Percentiles rank a stretch among this genome's conserved stretches.
These are phyloP conservation scores for Vigna radiata DNA, from an alignment of 306 rosid species.

Conservation along the genomic window DNA sequence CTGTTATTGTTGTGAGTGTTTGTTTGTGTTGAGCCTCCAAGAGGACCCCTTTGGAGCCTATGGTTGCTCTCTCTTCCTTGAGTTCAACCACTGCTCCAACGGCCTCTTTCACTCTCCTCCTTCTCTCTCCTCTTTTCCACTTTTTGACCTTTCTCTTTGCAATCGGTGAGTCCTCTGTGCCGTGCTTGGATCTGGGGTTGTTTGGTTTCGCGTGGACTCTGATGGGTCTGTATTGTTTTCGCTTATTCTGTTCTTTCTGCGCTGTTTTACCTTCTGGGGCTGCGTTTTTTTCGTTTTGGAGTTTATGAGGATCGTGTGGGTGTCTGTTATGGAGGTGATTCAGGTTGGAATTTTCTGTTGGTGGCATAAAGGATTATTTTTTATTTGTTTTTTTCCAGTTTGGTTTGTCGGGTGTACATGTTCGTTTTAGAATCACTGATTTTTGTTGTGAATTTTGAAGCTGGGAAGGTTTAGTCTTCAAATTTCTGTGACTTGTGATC, in stretches of 20 bases:
- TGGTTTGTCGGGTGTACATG: conserved; percentile 4
- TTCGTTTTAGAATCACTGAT: conserved; percentile 1
- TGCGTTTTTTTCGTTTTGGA: conserved; percentile 23
- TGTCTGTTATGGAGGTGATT: conserved; percentile 18
- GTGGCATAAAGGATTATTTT: conserved; percentile 10
- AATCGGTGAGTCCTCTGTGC: neutral
- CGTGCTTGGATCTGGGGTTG: conserved; percentile 59
- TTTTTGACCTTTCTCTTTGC: conserved; percentile 32
- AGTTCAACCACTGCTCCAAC: conserved; percentile 67
- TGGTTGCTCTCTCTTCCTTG: conserved; percentile 39
- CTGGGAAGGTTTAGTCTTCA: conserved; percentile 25
- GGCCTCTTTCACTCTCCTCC: conserved; percentile 46
- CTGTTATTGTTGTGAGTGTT: conserved; percentile 23
- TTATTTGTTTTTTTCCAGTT: neutral
- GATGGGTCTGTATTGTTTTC: conserved; percentile 42
- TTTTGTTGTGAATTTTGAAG: conserved; percentile 27
- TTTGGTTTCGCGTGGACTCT: conserved; percentile 34
- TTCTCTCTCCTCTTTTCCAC: conserved; percentile 6
- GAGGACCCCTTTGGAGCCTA: conserved; percentile 37
- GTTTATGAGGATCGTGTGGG: conserved; percentile 16
- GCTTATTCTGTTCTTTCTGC: conserved; percentile 27
- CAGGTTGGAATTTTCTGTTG: conserved; percentile 27
- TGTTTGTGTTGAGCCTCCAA: neutral
- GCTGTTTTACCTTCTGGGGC: conserved; percentile 48
- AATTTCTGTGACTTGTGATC: conserved; percentile 42